phyloP scores from a whole-genome alignment of 106 monocot species.

The Dioscorea dumetorum region DNA sequence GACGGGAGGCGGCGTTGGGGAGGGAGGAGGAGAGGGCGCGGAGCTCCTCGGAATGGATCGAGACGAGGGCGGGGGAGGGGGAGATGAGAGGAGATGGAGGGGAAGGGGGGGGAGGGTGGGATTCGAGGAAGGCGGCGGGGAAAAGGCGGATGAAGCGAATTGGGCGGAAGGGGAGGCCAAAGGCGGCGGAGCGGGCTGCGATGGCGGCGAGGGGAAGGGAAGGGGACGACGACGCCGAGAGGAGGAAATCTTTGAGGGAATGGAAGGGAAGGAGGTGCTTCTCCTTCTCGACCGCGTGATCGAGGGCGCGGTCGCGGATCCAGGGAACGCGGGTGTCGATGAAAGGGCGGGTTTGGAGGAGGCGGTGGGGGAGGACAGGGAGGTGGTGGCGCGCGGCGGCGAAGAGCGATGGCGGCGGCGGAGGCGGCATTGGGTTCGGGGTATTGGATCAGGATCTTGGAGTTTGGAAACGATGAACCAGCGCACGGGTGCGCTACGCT shows the following conservation, averaged over 20 bases:
- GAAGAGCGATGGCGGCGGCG: too few relatives aligned
- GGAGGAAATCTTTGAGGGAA: slow-evolving; percentile 70
- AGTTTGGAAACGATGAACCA: too few relatives aligned
- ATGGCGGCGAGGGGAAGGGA: slow-evolving; percentile 46
- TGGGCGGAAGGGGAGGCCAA: slow-evolving; percentile 70
- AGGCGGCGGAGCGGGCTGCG: slow-evolving; percentile 26
- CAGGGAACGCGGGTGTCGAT: slow-evolving; percentile 57
- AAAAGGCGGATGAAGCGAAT: slow-evolving; percentile 73
- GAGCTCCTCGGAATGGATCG: slow-evolving; percentile 60
- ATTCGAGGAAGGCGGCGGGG: slow-evolving; percentile 19
- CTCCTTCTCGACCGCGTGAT: slow-evolving; percentile 93
- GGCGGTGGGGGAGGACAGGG: background rate
- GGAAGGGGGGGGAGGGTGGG: background rate
- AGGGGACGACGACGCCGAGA: slow-evolving; percentile 16
- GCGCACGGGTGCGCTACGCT: too few relatives aligned
- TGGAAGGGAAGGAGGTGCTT: slow-evolving; percentile 76
- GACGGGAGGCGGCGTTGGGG: slow-evolving; percentile 54
- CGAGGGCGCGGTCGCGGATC: slow-evolving; percentile 86
- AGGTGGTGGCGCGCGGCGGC: background rate
- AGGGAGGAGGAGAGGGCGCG: slow-evolving; percentile 20
- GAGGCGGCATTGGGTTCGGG: background rate
- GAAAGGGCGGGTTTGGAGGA: slow-evolving; percentile 28
- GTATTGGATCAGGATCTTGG: background rate
- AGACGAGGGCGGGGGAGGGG: slow-evolving; percentile 33
- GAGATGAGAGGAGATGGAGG: slow-evolving; percentile 14